phyloP scores from a whole-genome alignment of 1,284 basidiomycete genomes.

The Ceratobasidium sp. region DNA sequence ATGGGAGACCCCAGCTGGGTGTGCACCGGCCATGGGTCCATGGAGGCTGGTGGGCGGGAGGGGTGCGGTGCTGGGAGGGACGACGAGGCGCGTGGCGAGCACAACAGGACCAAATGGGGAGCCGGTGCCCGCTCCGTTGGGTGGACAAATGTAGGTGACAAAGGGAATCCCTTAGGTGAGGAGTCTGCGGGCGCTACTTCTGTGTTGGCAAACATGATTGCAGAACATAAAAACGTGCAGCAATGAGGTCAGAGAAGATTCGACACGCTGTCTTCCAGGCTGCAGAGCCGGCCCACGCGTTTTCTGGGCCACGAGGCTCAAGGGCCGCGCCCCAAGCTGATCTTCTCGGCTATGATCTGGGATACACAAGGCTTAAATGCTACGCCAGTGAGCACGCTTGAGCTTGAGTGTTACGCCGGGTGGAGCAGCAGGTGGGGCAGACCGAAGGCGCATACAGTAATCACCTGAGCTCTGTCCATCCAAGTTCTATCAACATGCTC shows the following conservation, averaged over 20 bases:
- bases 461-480: too few relatives aligned
- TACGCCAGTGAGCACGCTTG: too few relatives aligned
- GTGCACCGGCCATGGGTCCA: conserved; percentile 22
- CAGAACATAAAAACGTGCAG: conserved; percentile 18
- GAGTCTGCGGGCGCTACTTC: conserved; percentile 3
- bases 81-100: conserved; percentile 19
- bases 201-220: not conserved
- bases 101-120: conserved; percentile 25
- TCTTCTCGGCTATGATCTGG: too few relatives aligned
- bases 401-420: too few relatives aligned
- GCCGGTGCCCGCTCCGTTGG: conserved; percentile 13
- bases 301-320: conserved; percentile 16
- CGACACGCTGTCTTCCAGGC: conserved; percentile 14
- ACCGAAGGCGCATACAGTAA: too few relatives aligned
- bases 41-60: too few relatives aligned
- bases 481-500: too few relatives aligned
- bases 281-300: conserved; percentile 10
- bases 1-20: conserved; percentile 10
- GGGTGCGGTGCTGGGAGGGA: conserved; percentile 1
- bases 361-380: too few relatives aligned
- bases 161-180: not conserved
- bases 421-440: too few relatives aligned
- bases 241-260: conserved; percentile 18
- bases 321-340: too few relatives aligned
- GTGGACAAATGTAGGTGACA: conserved; percentile 27